Evolutionary conservation across 106 monocot species (phyloP).

Genomic region (Apostasia ramifera): DNA sequence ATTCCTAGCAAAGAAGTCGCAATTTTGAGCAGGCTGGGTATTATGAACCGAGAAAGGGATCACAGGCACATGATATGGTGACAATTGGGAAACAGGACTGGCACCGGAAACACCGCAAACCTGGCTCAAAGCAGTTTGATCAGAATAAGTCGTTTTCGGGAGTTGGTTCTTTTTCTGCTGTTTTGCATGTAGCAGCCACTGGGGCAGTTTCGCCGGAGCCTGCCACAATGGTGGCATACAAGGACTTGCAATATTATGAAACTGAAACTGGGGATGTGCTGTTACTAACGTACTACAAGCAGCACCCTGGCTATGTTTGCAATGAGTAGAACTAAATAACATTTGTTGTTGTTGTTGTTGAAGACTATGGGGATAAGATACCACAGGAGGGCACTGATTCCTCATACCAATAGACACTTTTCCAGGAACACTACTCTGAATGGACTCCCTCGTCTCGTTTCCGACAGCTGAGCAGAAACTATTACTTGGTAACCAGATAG

Average conservation of each 20-base stretch:
- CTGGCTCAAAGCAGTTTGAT: conserved; percentile 5
- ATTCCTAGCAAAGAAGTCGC: background rate
- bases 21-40: background rate
- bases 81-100: background rate
- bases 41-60: conserved; percentile 7
- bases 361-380: conserved; percentile 1
- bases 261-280: conserved; percentile 14
- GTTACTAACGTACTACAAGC: conserved; percentile 11
- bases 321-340: conserved; percentile 19
- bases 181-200: conserved; percentile 33
- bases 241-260: conserved; percentile 9
- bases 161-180: conserved; percentile 8
- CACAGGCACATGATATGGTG: conserved; percentile 9
- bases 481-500: conserved; percentile 9
- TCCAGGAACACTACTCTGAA: conserved; percentile 1
- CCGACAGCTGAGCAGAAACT: background rate
- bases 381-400: conserved; percentile 1
- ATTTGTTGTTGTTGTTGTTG: conserved; percentile 15
- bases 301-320: conserved; percentile 24
- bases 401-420: conserved; percentile 3
- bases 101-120: background rate
- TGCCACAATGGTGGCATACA: conserved; percentile 7
- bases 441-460: conserved; percentile 8
- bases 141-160: conserved; percentile 8
- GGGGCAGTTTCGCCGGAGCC: conserved; percentile 21